A percentile compares a stretch with the other conserved stretches of the same genome.
Conservation (phyloP, 805 yeast species). For the Starmerella floris region DNA sequence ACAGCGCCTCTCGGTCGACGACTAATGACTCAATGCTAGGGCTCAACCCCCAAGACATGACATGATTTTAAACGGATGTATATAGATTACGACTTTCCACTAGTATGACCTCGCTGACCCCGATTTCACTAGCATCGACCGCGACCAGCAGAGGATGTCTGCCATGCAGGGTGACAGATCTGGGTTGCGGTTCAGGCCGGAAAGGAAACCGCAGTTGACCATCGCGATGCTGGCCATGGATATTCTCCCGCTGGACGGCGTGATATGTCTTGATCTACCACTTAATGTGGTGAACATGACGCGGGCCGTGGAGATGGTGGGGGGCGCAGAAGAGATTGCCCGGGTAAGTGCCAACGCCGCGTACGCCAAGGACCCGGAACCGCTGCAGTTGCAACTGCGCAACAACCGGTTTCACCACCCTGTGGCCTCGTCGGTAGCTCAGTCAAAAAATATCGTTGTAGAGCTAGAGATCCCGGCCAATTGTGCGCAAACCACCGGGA, state of each 20-base stretch:
- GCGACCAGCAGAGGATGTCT: no score
- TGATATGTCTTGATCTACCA: constrained; percentile 52
- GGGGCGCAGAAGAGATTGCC: constrained; percentile 35
- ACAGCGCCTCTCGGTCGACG: constrained; percentile 12
- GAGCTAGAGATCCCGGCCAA: constrained; percentile 25
- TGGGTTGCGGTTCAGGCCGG: no score
- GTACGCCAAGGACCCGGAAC: constrained; percentile 25
- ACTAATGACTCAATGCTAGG: neutral
- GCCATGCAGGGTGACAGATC: no score
- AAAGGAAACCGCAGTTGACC: no score
- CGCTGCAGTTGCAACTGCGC: constrained; percentile 29
- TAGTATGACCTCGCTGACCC: no score
- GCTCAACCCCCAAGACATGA: no score
- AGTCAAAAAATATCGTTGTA: constrained; percentile 25
- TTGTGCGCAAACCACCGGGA: constrained; percentile 5
- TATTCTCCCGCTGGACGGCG: constrained; percentile 1
- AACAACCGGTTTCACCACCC: constrained; percentile 37
- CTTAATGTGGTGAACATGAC: constrained; percentile 41
- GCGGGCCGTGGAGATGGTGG: constrained; percentile 36
- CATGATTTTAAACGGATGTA: no score
- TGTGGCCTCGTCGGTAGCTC: constrained; percentile 26
- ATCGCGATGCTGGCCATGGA: no score
- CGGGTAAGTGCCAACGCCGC: constrained; percentile 11
- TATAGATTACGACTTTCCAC: no score
- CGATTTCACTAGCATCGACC: no score